Conservation (phyloP, 495 filamentous ascomycete genomes). For the Articulospora tetracladia region DNA sequence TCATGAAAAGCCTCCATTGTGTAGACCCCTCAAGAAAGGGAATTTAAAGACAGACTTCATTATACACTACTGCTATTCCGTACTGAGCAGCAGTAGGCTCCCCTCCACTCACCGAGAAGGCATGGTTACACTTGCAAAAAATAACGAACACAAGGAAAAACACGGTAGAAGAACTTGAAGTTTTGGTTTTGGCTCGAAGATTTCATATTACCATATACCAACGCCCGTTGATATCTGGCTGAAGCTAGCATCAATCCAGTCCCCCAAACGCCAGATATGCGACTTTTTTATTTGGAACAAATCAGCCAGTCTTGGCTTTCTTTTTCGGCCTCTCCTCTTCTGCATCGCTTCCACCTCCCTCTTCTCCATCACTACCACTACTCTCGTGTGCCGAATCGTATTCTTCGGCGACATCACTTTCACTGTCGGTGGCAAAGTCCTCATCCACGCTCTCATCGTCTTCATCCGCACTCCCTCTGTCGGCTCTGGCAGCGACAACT, state of each 20-base stretch:
- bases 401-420: conserved; percentile 95
- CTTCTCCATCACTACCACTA: conserved; percentile 63
- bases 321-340: conserved; percentile 61
- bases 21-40: no score
- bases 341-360: conserved; percentile 49
- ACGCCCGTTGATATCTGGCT: not conserved
- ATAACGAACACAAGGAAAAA: no score
- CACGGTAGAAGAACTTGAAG: no score
- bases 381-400: conserved; percentile 89
- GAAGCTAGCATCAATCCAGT: conserved; percentile 3
- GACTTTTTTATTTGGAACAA: conserved; percentile 3
- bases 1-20: no score
- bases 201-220: not conserved
- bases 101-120: no score
- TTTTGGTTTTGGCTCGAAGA: no score
- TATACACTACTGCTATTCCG: no score
- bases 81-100: no score
- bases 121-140: no score
- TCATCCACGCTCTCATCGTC: conserved; percentile 93
- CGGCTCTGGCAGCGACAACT: conserved; percentile 58
- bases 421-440: conserved; percentile 87
- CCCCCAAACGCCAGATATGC: conserved; percentile 18
- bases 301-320: conserved; percentile 54
- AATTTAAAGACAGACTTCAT: no score
- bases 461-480: conserved; percentile 90